Conservation (phyloP, 768 basidiomycete species). For the Scleroderma citrinum region DNA sequence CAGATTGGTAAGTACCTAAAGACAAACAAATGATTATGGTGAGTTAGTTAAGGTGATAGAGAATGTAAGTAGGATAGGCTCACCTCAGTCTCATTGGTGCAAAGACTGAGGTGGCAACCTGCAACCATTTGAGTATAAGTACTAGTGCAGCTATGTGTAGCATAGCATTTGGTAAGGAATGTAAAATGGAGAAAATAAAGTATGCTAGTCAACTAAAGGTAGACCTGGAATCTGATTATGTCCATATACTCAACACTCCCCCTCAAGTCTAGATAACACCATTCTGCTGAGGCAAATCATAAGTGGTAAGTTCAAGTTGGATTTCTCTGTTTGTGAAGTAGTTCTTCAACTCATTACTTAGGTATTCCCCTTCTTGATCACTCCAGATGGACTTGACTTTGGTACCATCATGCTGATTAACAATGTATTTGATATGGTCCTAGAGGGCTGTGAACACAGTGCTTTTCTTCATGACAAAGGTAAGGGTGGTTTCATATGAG, state of each 20-base stretch:
- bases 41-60: no score
- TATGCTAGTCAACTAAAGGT: no score
- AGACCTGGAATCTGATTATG: no score
- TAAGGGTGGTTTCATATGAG: slow-evolving; percentile 19
- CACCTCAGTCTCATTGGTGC: no score
- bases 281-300: slow-evolving; percentile 22
- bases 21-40: no score
- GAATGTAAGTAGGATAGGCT: no score
- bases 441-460: slow-evolving; percentile 10
- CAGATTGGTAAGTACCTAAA: no score
- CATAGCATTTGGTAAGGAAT: no score
- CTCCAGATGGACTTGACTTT: slow-evolving; percentile 14
- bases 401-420: slow-evolving; percentile 19
- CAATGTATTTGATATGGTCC: slow-evolving; percentile 20
- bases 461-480: slow-evolving; percentile 26
- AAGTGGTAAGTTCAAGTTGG: slow-evolving; percentile 12
- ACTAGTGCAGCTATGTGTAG: no score
- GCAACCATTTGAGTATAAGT: no score
- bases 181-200: no score
- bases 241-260: neutral
- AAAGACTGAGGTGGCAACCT: no score
- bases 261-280: slow-evolving; percentile 9
- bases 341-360: slow-evolving; percentile 10
- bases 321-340: slow-evolving; percentile 18
- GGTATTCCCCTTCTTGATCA: slow-evolving; percentile 25